phyloP scores from a whole-genome alignment of 2,329 filamentous ascomycete species.

The Aspergillus ochraceus region DNA sequence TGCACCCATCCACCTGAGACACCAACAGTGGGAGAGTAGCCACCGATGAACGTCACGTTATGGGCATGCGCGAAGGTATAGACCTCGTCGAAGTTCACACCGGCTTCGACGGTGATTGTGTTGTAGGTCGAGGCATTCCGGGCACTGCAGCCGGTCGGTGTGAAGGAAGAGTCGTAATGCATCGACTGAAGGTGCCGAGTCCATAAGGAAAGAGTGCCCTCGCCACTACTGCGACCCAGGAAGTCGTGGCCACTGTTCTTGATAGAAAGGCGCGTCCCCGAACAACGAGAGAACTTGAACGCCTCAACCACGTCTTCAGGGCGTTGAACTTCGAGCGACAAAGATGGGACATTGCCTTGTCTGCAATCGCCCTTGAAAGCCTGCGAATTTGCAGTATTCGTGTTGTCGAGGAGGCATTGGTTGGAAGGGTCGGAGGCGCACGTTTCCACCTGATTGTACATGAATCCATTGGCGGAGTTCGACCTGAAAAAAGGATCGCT shows the following conservation, averaged over 20 bases:
- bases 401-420: conserved; percentile 18
- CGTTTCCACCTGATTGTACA: conserved; percentile 23
- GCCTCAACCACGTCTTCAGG: conserved; percentile 10
- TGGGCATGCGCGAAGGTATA: conserved; percentile 10
- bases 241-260: conserved; percentile 60
- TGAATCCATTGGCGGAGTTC: conserved; percentile 21
- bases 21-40: conserved; percentile 44
- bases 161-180: conserved; percentile 23
- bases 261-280: conserved; percentile 44
- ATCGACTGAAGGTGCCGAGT: conserved; percentile 43
- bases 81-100: conserved; percentile 12
- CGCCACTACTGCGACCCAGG: conserved; percentile 41
- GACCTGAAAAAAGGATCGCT: conserved; percentile 14
- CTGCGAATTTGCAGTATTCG: conserved; percentile 9
- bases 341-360: conserved; percentile 14
- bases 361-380: conserved; percentile 5
- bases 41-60: conserved; percentile 10
- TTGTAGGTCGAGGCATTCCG: conserved; percentile 40
- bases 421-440: conserved; percentile 19
- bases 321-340: conserved; percentile 9
- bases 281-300: conserved; percentile 10
- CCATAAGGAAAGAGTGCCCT: conserved; percentile 41
- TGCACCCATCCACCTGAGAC: conserved; percentile 48
- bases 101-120: conserved; percentile 40
- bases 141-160: conserved; percentile 12